These are phyloP conservation scores for Pochonia chlamydosporia DNA, from an alignment of 2,329 filamentous ascomycete species.

Conservation along the genomic window DNA sequence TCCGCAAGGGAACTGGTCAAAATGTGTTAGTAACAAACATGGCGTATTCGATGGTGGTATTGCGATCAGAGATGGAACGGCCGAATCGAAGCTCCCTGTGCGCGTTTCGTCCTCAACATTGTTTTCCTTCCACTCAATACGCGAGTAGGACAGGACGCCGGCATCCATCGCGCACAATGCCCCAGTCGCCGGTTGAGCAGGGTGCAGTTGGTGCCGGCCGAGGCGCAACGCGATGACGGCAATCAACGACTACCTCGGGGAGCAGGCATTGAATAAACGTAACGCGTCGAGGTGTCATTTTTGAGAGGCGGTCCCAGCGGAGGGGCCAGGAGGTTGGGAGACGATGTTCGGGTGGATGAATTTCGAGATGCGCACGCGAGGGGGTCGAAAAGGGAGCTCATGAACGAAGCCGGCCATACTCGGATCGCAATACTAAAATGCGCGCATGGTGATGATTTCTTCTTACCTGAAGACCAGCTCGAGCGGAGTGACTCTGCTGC, in stretches of 20 bases:
- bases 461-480: constrained; percentile 87
- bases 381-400: constrained; percentile 6
- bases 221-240: not conserved
- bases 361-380: constrained; percentile 11
- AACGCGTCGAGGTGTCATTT: constrained; percentile 7
- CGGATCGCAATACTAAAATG: constrained; percentile 4
- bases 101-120: not conserved
- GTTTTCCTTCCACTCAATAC: not conserved
- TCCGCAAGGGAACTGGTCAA: constrained; percentile 84
- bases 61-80: not conserved
- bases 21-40: constrained; percentile 4
- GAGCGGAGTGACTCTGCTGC: constrained; percentile 91
- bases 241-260: not conserved
- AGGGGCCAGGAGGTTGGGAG: not conserved
- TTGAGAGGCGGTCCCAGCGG: constrained; percentile 1
- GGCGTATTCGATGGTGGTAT: not conserved
- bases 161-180: not conserved
- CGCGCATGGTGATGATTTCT: constrained; percentile 15
- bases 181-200: not conserved
- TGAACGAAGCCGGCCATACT: constrained; percentile 1
- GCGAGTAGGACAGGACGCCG: not conserved
- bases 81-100: not conserved
- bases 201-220: not conserved
- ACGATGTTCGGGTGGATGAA: constrained; percentile 15
- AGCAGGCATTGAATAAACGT: constrained; percentile 10